Percentiles rank a stretch among this genome's conserved stretches.
Evolutionary conservation across 2,329 filamentous ascomycete species (phyloP).

Genomic region (Xylaria sp.): DNA sequence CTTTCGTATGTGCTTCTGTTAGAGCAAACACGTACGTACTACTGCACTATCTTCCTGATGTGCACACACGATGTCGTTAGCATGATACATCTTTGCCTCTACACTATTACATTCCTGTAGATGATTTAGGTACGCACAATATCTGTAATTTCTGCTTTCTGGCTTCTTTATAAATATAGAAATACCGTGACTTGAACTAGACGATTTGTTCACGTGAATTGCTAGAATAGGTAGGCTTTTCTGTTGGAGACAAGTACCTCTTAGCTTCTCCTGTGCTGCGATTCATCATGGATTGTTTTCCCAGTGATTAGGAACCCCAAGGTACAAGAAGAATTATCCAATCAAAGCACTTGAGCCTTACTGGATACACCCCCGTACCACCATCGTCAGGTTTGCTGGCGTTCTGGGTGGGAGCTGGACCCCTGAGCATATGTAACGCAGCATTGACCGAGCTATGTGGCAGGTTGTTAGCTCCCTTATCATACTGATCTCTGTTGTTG

Average conservation of each 20-base stretch:
- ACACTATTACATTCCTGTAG: neutral
- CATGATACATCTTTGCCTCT: neutral
- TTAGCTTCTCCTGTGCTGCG: neutral
- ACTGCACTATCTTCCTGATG: neutral
- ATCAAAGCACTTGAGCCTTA: no score
- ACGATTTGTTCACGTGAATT: neutral
- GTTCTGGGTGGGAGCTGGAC: neutral
- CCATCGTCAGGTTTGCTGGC: constrained; percentile 9
- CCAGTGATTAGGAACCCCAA: no score
- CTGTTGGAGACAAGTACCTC: neutral
- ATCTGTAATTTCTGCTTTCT: neutral
- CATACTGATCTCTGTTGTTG: neutral
- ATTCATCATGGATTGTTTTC: neutral
- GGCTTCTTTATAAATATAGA: neutral
- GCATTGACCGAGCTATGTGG: neutral
- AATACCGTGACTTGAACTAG: neutral
- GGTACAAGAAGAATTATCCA: neutral
- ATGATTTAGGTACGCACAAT: no score
- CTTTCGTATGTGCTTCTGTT: neutral
- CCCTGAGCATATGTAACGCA: neutral
- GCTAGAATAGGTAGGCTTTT: neutral
- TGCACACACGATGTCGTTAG: neutral
- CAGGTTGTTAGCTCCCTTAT: neutral
- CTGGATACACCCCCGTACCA: neutral
- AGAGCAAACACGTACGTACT: neutral